These are phyloP conservation scores for Sphagnurus paluster DNA, from an alignment of 1,284 basidiomycete genomes.

Conservation along the genomic window DNA sequence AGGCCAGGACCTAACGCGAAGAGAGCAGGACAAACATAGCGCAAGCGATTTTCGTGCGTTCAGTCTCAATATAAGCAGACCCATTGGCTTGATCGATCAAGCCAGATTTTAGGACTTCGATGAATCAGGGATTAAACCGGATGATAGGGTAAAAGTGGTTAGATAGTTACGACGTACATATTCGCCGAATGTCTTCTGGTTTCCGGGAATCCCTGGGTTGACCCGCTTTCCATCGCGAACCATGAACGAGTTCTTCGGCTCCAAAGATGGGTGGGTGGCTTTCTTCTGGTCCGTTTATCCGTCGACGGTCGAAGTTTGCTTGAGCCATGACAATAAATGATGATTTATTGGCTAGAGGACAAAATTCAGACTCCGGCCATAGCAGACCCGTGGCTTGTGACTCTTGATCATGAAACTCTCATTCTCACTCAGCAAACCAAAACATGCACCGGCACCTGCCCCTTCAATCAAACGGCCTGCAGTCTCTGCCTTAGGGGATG, in stretches of 20 bases:
- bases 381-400: conserved; percentile 7
- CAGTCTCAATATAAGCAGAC: conserved; percentile 92
- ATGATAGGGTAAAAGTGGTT: no score
- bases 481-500: conserved; percentile 62
- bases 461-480: conserved; percentile 62
- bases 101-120: conserved; percentile 83
- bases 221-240: conserved; percentile 28
- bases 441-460: conserved; percentile 44
- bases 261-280: conserved; percentile 69
- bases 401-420: conserved; percentile 74
- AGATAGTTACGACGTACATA: conserved; percentile 73
- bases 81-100: conserved; percentile 93
- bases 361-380: conserved; percentile 22
- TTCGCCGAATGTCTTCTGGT: conserved; percentile 71
- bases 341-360: conserved; percentile 17
- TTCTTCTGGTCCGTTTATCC: conserved; percentile 87
- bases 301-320: conserved; percentile 75
- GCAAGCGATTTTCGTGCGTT: conserved; percentile 89
- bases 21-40: conserved; percentile 65
- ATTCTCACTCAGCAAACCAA: conserved; percentile 70
- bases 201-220: conserved; percentile 50
- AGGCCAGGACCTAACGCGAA: conserved; percentile 8
- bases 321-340: conserved; percentile 39
- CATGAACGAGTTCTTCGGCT: conserved; percentile 34
- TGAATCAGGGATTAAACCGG: no score